A percentile compares a stretch with the other conserved stretches of the same genome.
Evolutionary conservation across 2,329 filamentous ascomycete genomes (phyloP).

Genomic region (Capronia epimyces): DNA sequence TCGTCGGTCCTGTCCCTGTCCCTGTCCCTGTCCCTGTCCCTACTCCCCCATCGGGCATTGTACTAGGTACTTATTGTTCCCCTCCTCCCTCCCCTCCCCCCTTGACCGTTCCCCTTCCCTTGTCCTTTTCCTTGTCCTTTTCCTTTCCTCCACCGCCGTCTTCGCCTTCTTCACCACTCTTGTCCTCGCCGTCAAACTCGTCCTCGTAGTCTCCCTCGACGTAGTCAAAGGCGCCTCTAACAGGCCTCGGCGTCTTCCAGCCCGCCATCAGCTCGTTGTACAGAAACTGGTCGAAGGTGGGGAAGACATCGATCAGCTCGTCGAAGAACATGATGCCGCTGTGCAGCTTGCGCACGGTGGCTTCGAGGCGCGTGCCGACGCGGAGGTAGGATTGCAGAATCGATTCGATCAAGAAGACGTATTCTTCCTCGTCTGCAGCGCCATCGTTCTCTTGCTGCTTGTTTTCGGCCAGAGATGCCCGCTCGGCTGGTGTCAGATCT

Average conservation of each 20-base stretch:
- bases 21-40: no score
- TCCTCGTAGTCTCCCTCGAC: slow-evolving; percentile 6
- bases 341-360: slow-evolving; percentile 53
- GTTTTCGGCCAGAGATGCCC: slow-evolving; percentile 5
- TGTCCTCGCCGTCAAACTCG: background rate
- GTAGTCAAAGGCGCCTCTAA: slow-evolving; percentile 21
- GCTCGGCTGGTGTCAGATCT: slow-evolving; percentile 37
- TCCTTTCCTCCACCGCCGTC: background rate
- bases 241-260: slow-evolving; percentile 54
- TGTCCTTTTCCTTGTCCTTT: no score
- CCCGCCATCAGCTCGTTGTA: slow-evolving; percentile 63
- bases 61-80: no score
- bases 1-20: no score
- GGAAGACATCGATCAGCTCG: slow-evolving; percentile 50
- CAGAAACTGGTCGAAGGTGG: slow-evolving; percentile 60
- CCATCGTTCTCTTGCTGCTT: slow-evolving; percentile 1
- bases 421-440: slow-evolving; percentile 33
- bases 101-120: no score
- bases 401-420: slow-evolving; percentile 64
- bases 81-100: no score
- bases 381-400: slow-evolving; percentile 53
- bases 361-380: slow-evolving; percentile 59
- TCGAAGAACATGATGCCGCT: slow-evolving; percentile 62
- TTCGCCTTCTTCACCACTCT: slow-evolving; percentile 1
- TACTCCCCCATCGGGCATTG: no score